Evolutionary conservation across 495 filamentous ascomycete genomes (phyloP).

Genomic region (Xanthoparmelia taractica): DNA sequence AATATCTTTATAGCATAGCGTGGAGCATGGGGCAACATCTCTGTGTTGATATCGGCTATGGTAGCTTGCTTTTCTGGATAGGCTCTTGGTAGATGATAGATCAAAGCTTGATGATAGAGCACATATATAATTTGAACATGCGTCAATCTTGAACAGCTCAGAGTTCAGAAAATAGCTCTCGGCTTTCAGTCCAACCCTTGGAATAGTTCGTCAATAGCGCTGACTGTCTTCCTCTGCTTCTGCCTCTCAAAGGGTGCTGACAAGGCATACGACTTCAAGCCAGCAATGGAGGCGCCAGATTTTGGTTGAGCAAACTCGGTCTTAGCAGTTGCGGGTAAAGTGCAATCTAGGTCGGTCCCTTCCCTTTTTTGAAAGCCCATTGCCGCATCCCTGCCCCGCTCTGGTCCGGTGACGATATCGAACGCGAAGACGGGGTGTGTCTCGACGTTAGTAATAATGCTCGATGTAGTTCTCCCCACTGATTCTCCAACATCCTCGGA

Average conservation of each 20-base stretch:
- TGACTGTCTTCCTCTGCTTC: constrained; percentile 16
- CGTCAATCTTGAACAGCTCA: neutral
- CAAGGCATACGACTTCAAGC: neutral
- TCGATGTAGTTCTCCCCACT: constrained; percentile 14
- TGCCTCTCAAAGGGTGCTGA: neutral
- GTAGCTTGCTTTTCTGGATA: constrained; percentile 49
- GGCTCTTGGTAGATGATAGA: constrained; percentile 26
- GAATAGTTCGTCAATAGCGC: constrained; percentile 17
- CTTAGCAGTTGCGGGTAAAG: neutral
- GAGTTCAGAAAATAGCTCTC: neutral
- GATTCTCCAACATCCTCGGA: constrained; percentile 29
- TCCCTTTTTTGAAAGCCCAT: neutral
- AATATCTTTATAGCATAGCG: constrained; percentile 83
- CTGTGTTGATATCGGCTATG: constrained; percentile 53
- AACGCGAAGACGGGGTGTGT: no score
- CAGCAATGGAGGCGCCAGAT: neutral
- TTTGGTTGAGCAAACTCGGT: neutral
- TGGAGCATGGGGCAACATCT: constrained; percentile 83
- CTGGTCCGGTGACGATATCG: neutral
- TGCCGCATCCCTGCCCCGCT: neutral
- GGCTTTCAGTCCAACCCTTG: constrained; percentile 12
- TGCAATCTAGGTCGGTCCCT: neutral
- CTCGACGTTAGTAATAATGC: neutral
- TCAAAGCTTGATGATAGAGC: constrained; percentile 17
- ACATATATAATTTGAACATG: neutral